Evolutionary conservation across 257 asterid species (phyloP).

Genomic region (Plantago elongata): DNA sequence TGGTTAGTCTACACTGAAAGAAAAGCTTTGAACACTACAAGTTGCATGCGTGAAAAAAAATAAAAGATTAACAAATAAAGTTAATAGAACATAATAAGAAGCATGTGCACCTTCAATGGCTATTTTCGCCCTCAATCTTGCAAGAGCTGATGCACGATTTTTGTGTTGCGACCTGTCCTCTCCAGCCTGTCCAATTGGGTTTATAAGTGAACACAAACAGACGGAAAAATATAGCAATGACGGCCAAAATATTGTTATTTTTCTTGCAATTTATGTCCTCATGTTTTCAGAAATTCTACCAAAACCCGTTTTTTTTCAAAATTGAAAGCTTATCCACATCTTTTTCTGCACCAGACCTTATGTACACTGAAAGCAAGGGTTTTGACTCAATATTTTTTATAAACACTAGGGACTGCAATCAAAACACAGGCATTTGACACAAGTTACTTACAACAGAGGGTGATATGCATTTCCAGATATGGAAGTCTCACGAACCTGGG

Average conservation of each 20-base stretch:
- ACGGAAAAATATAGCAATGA: constrained; percentile 9
- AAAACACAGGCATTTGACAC: too few species aligned
- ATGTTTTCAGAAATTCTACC: not conserved
- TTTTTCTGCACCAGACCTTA: not conserved
- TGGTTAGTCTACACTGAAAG: constrained; percentile 9
- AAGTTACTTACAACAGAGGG: too few species aligned
- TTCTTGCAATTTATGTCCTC: not conserved
- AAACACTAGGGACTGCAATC: too few species aligned
- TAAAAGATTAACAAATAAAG: too few species aligned
- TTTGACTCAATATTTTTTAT: not conserved
- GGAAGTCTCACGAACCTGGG: constrained; percentile 54
- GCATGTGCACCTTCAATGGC: constrained; percentile 68
- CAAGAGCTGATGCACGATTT: constrained; percentile 78
- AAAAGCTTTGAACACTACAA: constrained; percentile 17
- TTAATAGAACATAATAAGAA: constrained; percentile 5
- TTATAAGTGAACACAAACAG: constrained; percentile 15
- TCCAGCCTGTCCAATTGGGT: constrained; percentile 52
- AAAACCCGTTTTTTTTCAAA: not conserved
- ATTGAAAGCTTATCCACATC: not conserved
- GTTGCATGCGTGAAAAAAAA: not conserved
- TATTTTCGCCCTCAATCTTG: constrained; percentile 63
- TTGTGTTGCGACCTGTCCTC: constrained; percentile 94
- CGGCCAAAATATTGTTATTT: not conserved
- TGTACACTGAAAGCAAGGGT: not conserved
- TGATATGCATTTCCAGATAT: not conserved